phyloP scores from a whole-genome alignment of 805 yeast species.

The Ogataea minuta region DNA sequence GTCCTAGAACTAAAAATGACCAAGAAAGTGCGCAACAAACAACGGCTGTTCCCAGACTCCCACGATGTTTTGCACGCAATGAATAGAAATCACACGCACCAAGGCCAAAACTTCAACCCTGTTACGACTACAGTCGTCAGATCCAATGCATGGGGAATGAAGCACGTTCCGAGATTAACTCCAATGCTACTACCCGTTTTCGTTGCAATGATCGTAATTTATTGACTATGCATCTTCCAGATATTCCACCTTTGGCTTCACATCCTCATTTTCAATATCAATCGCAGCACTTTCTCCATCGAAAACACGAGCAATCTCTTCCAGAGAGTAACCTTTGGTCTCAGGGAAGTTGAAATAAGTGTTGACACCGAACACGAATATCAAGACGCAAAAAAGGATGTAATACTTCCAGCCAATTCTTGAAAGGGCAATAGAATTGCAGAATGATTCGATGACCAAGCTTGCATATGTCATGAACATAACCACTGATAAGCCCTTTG shows the following conservation, averaged over 20 bases:
- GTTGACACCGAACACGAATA: conserved; percentile 22
- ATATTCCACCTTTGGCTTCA: too few species aligned
- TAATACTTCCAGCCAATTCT: conserved; percentile 37
- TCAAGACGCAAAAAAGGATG: conserved; percentile 35
- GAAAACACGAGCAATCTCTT: conserved; percentile 44
- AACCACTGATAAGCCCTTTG: conserved; percentile 46
- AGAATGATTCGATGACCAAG: conserved; percentile 20
- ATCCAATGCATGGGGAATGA: too few species aligned
- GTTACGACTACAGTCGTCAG: too few species aligned
- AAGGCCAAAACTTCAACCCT: too few species aligned
- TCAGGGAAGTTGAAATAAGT: conserved; percentile 45
- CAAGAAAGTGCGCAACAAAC: conserved; percentile 1
- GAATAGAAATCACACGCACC: conserved; percentile 1
- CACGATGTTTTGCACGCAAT: conserved; percentile 2
- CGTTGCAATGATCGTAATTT: too few species aligned
- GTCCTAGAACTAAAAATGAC: conserved; percentile 9
- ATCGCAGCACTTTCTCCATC: conserved; percentile 23
- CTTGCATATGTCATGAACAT: conserved; percentile 1
- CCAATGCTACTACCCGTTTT: too few species aligned
- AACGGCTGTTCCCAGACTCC: conserved; percentile 5
- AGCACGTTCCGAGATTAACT: too few species aligned
- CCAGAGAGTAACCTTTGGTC: conserved; percentile 39
- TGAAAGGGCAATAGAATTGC: conserved; percentile 38
- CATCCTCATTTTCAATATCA: too few species aligned
- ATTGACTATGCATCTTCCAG: too few species aligned